Base-by-base conservation (phyloP, 495 filamentous ascomycete species). In the Elasticomyces elasticus region DNA sequence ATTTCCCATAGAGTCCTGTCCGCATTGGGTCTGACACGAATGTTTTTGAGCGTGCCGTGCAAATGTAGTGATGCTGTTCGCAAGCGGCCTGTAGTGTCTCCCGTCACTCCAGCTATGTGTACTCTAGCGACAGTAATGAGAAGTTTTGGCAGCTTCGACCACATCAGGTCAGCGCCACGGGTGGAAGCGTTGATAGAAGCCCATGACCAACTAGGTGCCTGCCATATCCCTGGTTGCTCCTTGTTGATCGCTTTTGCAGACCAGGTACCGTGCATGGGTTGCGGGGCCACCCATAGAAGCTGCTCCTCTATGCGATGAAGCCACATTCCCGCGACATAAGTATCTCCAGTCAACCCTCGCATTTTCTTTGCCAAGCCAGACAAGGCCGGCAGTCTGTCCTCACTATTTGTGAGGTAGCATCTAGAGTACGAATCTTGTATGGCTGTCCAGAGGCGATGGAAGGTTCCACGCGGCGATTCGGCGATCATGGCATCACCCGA, bases 341-440 rank as follows among this genome's bases (percentile, higher is more conserved):
- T 37, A 27, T 49, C 28, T 2, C 37, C 33, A 19, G 41, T 20
- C 13, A 25, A 17, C 37, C 19, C 19, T 35, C 41, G 49, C 49
- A 63, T 50, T 24, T 26, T 42, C 23, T 20, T 50, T 11, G 61
- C 65, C 19, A 67, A 46, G 13, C 64, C 65, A 6, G 64, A 59
- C 3, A 67, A 35, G 11, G 61, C 65, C n/a, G 59, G 46, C 20
- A 67, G 38, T 22, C 55, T 64, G 45, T 67, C 65, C 4, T 22
- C 38, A 28, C 25, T 12, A 10, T 37, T 15, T 15, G 55, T 62
- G 12, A 67, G 45, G 13, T 53, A 31, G 22, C 52, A 45, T 24
- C 48, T 27, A 13, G 54, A 46, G 47, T 67, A 67, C 15, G 38
- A 33, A 15, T 33, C 15, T 33, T 33, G 30, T 7, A 33, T 33